Base-by-base conservation (phyloP, 768 basidiomycete genomes). In the Scleroderma bovista region DNA sequence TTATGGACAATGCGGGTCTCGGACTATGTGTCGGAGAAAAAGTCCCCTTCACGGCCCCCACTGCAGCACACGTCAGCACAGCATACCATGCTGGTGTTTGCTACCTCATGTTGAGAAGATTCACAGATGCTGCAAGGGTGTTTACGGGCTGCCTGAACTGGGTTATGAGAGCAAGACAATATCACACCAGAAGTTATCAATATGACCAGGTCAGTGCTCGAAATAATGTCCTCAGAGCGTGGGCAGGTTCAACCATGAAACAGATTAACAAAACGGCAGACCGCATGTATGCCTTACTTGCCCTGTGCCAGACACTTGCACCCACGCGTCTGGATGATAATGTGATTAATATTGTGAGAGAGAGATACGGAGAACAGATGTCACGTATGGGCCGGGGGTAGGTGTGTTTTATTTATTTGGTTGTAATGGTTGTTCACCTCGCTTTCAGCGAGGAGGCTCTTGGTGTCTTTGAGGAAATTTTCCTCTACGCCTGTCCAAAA, bases 181-280 rank as follows among this genome's bases (percentile, higher is more conserved):
- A 95, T 69, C 94, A 99, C 72, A 95, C 94, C 10, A 73, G 94
- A 57, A 90, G 89, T 62, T 95, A 95, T 66, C 93, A 97, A 64
- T 96, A 96, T 59, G 93, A 96, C 61, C 93, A 94, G 76, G 90
- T 88, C 53, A 31, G 71, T 49, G 16, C 7, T 33, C 12, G 44
- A 32, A 3, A 5, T 16, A 12, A 4, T 44, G 26, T 42, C 24
- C 39, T 22, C 34, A 16, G 15, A 48, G 22, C 9, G 41, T 23
- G 9, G 31, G 8, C 53, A 33, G 52, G 43, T 7, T 31, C 17
- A 44, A 40, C 16, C 22, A 29, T 29, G 5, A 22, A 3, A 33
- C 58, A 92, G 89, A 96, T 99, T 70, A 93, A 86, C 73, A 97
- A 97, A 76, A 94, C 89, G 16, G 94, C 92, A 3, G 96, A 99